Percentiles rank a stretch among this genome's conserved stretches.
Evolutionary conservation across 768 basidiomycete species (phyloP).

Genomic region (Serendipita sp.): DNA sequence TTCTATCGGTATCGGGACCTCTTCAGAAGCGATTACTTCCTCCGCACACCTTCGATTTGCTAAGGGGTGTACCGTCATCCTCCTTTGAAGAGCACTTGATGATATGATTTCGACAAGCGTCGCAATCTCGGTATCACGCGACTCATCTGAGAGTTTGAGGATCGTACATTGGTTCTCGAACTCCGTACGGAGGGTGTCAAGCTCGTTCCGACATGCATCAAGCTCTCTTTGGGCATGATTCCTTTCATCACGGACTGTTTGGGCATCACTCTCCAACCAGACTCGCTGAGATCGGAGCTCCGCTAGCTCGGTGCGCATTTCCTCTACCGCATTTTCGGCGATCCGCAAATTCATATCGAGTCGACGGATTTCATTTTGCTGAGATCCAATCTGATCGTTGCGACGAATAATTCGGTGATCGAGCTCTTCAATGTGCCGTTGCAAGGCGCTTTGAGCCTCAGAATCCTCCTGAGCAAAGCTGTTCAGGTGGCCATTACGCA

Average conservation of each 20-base stretch:
- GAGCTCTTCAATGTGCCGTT: slow-evolving; percentile 51
- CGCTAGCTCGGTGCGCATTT: slow-evolving; percentile 57
- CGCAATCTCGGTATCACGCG: slow-evolving; percentile 16
- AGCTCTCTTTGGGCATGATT: slow-evolving; percentile 41
- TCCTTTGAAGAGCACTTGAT: not conserved
- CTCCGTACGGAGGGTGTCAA: slow-evolving; percentile 30
- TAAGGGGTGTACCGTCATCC: not conserved
- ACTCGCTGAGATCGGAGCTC: slow-evolving; percentile 48
- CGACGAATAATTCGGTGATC: slow-evolving; percentile 47
- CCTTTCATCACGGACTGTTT: slow-evolving; percentile 55
- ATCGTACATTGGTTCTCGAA: slow-evolving; percentile 13
- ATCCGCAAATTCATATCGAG: slow-evolving; percentile 59
- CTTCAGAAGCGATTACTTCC: not conserved
- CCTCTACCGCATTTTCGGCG: slow-evolving; percentile 56
- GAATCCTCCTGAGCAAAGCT: slow-evolving; percentile 22
- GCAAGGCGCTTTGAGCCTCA: slow-evolving; percentile 38
- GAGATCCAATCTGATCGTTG: slow-evolving; percentile 60
- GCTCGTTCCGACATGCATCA: slow-evolving; percentile 48
- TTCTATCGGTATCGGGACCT: not conserved
- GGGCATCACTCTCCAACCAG: slow-evolving; percentile 75
- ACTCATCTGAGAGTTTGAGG: not conserved
- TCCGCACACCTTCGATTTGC: not conserved
- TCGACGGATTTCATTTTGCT: slow-evolving; percentile 63
- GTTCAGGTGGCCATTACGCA: slow-evolving; percentile 34
- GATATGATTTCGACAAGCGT: slow-evolving; percentile 15